Conservation (phyloP, 2,329 filamentous ascomycete species). For the Paraconiothyrium brasiliense region DNA sequence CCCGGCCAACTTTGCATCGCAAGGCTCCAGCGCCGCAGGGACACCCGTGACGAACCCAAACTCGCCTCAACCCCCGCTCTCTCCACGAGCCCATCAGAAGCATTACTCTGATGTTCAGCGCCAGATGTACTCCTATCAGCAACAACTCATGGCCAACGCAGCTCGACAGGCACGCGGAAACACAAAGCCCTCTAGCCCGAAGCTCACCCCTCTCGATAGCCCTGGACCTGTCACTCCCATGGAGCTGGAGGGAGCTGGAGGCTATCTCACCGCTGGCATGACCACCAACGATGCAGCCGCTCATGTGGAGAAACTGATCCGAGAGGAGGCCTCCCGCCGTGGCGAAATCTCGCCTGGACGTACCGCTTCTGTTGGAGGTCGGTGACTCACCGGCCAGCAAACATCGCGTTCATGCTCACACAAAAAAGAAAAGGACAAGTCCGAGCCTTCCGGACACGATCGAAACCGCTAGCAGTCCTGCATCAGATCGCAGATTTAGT, state of each 20-base stretch:
- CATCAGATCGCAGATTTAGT: not conserved
- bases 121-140: slow-evolving; percentile 60
- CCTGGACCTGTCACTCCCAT: slow-evolving; percentile 64
- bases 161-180: slow-evolving; percentile 34
- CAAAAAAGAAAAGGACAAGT: slow-evolving; percentile 14
- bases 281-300: slow-evolving; percentile 48
- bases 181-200: slow-evolving; percentile 57
- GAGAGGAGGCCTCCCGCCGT: slow-evolving; percentile 53
- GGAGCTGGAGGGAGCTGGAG: slow-evolving; percentile 56
- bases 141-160: slow-evolving; percentile 52
- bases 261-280: slow-evolving; percentile 58
- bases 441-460: not conserved
- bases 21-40: slow-evolving; percentile 47
- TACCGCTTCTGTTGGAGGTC: slow-evolving; percentile 39
- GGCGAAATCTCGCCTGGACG: slow-evolving; percentile 45
- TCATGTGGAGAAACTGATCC: slow-evolving; percentile 59
- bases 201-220: slow-evolving; percentile 59
- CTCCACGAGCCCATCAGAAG: slow-evolving; percentile 54
- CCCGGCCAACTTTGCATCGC: slow-evolving; percentile 60
- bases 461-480: not conserved
- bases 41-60: slow-evolving; percentile 50
- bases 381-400: slow-evolving; percentile 38
- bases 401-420: slow-evolving; percentile 15
- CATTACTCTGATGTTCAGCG: slow-evolving; percentile 60
- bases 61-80: slow-evolving; percentile 55